Evolutionary conservation across 257 asterid species (phyloP), one percentile per base, ranked within the genome.

Genomic region (Schizonepeta tenuifolia): DNA sequence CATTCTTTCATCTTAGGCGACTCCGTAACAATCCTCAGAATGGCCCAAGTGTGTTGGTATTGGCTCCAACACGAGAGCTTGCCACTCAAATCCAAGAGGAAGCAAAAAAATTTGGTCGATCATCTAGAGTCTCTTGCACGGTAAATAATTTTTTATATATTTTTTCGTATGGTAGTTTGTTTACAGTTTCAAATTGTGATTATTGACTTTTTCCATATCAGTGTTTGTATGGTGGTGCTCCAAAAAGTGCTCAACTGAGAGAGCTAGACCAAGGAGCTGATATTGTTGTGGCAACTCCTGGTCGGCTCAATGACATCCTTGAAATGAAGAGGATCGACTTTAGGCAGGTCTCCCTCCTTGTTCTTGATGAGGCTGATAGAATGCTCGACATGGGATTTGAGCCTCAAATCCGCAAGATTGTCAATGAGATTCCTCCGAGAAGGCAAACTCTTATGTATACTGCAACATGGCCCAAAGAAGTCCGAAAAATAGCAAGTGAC

Each of bases 381-480:
- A 93, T 93, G 98, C 91, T 93, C 77, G 98, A 93, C 83, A 93
- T 93, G 98, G 97, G 98, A 49, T 93, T 93, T 79, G 98, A 93
- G 85, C 97, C 98, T 73, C 98, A 93, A 85, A 91, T 93, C 50
- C 94, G 96, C 63, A 93, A 89, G 83, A 93, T 93, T 83, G 98
- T 93, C 62, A 88, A 91, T 71, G 96, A 88, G 80, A 89, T 93
- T 67, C 98, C 98, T 69, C 95, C 97, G 33, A 88, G 88, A 65
- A 88, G 98, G 88, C 98, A 93, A 84, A 93, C 98, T 47, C 96
- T 93, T 54, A 93, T 93, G 98, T 93, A 91, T 85, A 93, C 98
- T 24, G 98, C 98, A 26, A 93, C 97, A 21, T 93, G 98, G 98
- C 98, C 97, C 50, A 93, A 93, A 78, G 98, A 93, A 79, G 98